Evolutionary conservation across 495 filamentous ascomycete species (phyloP), one percentile per base, ranked within the genome.

Genomic region (Astrothelium subdiscretum): DNA sequence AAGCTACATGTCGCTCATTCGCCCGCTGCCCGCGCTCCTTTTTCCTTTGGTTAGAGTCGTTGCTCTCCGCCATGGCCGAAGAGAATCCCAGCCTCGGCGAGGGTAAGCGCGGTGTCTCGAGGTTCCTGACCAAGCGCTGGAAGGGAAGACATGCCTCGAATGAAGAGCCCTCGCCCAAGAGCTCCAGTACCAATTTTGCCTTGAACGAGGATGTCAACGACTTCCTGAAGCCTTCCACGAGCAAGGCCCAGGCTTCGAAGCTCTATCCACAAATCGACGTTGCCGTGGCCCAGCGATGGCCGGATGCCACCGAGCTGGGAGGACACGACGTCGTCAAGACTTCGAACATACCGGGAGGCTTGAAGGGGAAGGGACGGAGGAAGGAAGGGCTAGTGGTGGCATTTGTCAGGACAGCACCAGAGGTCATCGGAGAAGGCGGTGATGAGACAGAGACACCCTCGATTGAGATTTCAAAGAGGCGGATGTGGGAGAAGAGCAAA

Each of bases 361-460:
- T 54, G 6, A 59, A 26, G n/a, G 31, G 57, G 2, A 59, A 59
- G 35, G 31, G 35, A 35, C 57, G 74, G 58, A 75, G 77, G 48
- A 78, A 77, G 63, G 88, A 88, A 69, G 84, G 84, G 2, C 74
- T 92, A 63, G 72, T 72, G 20, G 90, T 95, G n/a, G 80, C 78
- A 48, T 96, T 95, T 68, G 81, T 75, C 8, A 78, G 86, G 58
- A 78, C 73, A 24, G 75, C 76, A 62, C 89, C 90, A 18, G 87
- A 89, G 38, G 69, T 95, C 58, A 95, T 96, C 72, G 91, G 91
- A 27, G 83, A 89, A 68, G 91, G 91, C 26, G 91, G 91, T 15
- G 91, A 95, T 72, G 90, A 95, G 65, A 83, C 86, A 44, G 85
- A 88, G 40, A 72, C 75, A 3, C 86, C 87, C 5, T 80, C 84